These are phyloP conservation scores for Coemansia sp. DNA, from an alignment of 192 early-diverging fungal species.

Conservation along the genomic window DNA sequence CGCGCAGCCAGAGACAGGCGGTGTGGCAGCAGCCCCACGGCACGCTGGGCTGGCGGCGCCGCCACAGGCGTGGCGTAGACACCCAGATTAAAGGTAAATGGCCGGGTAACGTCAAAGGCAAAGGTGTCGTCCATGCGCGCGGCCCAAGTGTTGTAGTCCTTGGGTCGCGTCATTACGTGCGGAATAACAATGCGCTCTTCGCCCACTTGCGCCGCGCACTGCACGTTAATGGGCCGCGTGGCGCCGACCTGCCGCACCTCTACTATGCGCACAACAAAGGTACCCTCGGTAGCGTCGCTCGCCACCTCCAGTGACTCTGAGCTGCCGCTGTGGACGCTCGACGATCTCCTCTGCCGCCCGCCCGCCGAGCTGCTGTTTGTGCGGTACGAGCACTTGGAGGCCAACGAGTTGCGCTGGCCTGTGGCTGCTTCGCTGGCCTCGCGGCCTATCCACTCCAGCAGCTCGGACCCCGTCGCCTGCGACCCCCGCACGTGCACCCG, in stretches of 20 bases:
- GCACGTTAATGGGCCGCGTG: slow-evolving; percentile 39
- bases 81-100: slow-evolving; percentile 45
- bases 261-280: slow-evolving; percentile 45
- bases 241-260: slow-evolving; percentile 43
- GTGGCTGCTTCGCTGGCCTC: slow-evolving; percentile 31
- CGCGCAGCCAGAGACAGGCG: slow-evolving; percentile 26
- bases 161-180: slow-evolving; percentile 32
- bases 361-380: slow-evolving; percentile 50
- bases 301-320: neutral
- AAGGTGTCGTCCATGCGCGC: slow-evolving; percentile 49
- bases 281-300: slow-evolving; percentile 16
- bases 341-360: slow-evolving; percentile 27
- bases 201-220: slow-evolving; percentile 44
- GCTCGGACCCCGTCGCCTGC: slow-evolving; percentile 29
- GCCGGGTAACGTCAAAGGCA: slow-evolving; percentile 46
- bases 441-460: slow-evolving; percentile 46
- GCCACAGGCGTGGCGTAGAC: slow-evolving; percentile 27
- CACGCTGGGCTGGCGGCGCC: slow-evolving; percentile 10
- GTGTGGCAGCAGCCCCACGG: slow-evolving; percentile 3
- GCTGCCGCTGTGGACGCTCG: neutral
- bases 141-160: slow-evolving; percentile 36
- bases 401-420: slow-evolving; percentile 34
- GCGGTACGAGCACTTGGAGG: slow-evolving; percentile 39
- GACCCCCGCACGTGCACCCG: slow-evolving; percentile 34
- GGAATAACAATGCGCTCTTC: slow-evolving; percentile 47